Percentiles rank a stretch among this genome's conserved stretches.
These are phyloP conservation scores for Backusella tuberculispora DNA, from an alignment of 192 early-diverging fungal genomes.

Conservation along the genomic window DNA sequence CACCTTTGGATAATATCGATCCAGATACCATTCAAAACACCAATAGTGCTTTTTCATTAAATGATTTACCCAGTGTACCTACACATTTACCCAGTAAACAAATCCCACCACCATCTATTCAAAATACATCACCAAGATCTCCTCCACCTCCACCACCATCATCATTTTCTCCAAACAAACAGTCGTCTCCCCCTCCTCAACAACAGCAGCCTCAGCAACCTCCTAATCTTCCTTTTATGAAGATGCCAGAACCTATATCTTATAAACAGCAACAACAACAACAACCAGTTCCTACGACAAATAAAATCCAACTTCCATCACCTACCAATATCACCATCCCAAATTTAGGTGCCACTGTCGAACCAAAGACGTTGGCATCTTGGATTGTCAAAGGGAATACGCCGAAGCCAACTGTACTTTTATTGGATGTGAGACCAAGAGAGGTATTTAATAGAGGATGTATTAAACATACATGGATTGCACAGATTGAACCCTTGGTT, in stretches of 20 bases:
- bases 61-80: constrained; percentile 14
- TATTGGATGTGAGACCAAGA: constrained; percentile 80
- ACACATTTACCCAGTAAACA: constrained; percentile 16
- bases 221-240: neutral
- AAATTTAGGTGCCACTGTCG: constrained; percentile 33
- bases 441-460: constrained; percentile 70
- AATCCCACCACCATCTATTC: neutral
- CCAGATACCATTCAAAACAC: neutral
- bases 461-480: constrained; percentile 65
- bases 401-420: constrained; percentile 51
- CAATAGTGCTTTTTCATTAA: neutral
- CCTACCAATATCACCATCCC: constrained; percentile 35
- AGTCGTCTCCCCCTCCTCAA: neutral
- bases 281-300: neutral
- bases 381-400: constrained; percentile 41
- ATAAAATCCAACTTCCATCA: constrained; percentile 12
- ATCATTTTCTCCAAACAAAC: neutral
- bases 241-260: constrained; percentile 12
- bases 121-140: neutral
- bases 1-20: neutral
- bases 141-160: neutral
- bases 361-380: constrained; percentile 42
- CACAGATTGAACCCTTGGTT: constrained; percentile 78
- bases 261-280: constrained; percentile 18
- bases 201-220: neutral